These are phyloP conservation scores for Piromyces finnis DNA, from an alignment of 192 early-diverging fungal species.

Conservation along the genomic window DNA sequence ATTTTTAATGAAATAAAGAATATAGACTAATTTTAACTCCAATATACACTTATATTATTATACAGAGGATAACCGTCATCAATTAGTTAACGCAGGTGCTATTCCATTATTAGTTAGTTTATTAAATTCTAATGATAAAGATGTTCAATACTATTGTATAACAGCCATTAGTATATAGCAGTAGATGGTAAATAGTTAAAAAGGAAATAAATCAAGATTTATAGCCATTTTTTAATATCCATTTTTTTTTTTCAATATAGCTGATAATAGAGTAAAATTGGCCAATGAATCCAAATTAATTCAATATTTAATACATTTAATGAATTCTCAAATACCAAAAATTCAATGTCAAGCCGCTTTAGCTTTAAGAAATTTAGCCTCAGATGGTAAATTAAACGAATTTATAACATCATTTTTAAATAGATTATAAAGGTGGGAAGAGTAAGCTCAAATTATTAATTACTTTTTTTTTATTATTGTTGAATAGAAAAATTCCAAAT, in stretches of 20 bases:
- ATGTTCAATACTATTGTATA: constrained; percentile 79
- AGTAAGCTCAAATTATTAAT: no score
- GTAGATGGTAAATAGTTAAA: constrained; percentile 39
- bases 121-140: constrained; percentile 53
- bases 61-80: constrained; percentile 51
- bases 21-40: no score
- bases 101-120: constrained; percentile 66
- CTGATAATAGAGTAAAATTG: constrained; percentile 7
- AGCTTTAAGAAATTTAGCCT: constrained; percentile 71
- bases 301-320: constrained; percentile 53
- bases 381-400: no score
- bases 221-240: no score
- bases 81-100: constrained; percentile 62
- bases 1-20: no score
- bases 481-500: constrained; percentile 61
- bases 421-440: no score
- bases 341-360: constrained; percentile 78
- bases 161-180: constrained; percentile 75
- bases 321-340: constrained; percentile 58
- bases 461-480: no score
- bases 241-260: background rate
- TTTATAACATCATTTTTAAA: no score
- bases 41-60: no score
- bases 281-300: constrained; percentile 55
- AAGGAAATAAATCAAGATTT: no score